phyloP scores from a whole-genome alignment of 202 grass and related monocot species.

The Bolboschoenoplectus hybrid region DNA sequence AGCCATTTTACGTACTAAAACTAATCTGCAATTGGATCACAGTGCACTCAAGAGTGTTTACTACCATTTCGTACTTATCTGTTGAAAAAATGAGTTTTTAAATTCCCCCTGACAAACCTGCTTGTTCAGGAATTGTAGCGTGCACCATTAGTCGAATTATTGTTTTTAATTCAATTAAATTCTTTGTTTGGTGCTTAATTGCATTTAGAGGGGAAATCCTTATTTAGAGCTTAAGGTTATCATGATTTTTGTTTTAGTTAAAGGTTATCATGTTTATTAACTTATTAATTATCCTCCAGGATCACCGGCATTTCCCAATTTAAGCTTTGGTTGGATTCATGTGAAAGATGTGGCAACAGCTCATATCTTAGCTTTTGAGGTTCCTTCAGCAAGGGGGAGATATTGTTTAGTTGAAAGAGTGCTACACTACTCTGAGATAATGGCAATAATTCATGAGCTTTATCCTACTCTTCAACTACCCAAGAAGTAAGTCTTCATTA shows the following conservation, averaged over 20 bases:
- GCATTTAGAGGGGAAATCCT: background rate
- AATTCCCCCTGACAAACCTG: background rate
- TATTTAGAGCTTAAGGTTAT: conserved; percentile 12
- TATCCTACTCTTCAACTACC: conserved; percentile 52
- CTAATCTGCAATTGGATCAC: background rate
- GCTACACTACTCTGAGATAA: conserved; percentile 47
- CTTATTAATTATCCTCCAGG: conserved; percentile 40
- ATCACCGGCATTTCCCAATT: conserved; percentile 52
- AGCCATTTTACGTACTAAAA: background rate
- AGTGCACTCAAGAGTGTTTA: background rate
- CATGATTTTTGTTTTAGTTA: conserved; percentile 8
- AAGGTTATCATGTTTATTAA: conserved; percentile 22
- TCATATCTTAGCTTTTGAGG: conserved; percentile 54
- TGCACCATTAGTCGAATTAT: background rate
- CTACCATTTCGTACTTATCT: background rate
- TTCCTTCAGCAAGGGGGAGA: conserved; percentile 55
- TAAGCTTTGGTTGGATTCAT: conserved; percentile 52
- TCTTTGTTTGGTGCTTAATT: background rate
- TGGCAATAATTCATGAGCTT: conserved; percentile 56
- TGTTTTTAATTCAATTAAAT: background rate
- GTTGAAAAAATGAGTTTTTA: background rate
- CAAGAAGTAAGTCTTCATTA: conserved; percentile 47
- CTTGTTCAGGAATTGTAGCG: background rate
- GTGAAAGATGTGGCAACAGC: conserved; percentile 57
- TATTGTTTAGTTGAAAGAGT: conserved; percentile 57